These are phyloP conservation scores for Geotrichum klebahnii DNA, from an alignment of 1,139 yeast species.

Conservation along the genomic window DNA sequence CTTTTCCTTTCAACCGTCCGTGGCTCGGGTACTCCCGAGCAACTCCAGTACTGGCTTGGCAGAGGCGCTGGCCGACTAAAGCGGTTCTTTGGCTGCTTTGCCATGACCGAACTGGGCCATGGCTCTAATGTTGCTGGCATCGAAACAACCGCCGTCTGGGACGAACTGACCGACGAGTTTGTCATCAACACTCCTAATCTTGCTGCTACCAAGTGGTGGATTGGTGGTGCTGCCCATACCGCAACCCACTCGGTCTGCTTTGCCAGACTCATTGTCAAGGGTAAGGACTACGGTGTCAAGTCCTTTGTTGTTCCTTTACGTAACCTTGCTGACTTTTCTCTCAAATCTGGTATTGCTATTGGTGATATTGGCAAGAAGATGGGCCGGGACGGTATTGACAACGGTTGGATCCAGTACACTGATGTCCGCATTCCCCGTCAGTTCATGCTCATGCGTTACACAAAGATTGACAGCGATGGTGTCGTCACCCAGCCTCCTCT, in stretches of 20 bases:
- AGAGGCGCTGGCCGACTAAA: slow-evolving; percentile 61
- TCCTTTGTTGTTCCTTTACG: slow-evolving; percentile 87
- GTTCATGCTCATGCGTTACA: slow-evolving; percentile 73
- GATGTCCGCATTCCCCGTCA: slow-evolving; percentile 75
- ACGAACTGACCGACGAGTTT: slow-evolving; percentile 59
- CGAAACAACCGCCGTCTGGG: slow-evolving; percentile 81
- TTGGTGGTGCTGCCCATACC: slow-evolving; percentile 95
- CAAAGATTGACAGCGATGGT: slow-evolving; percentile 65
- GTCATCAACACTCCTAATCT: slow-evolving; percentile 77
- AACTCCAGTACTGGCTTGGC: slow-evolving; percentile 62
- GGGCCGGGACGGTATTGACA: slow-evolving; percentile 75
- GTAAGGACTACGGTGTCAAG: slow-evolving; percentile 82
- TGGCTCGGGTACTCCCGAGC: slow-evolving; percentile 64
- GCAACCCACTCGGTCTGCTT: slow-evolving; percentile 76
- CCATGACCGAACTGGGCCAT: slow-evolving; percentile 90
- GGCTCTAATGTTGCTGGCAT: slow-evolving; percentile 88
- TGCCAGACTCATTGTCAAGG: slow-evolving; percentile 74
- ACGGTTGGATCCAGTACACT: slow-evolving; percentile 89
- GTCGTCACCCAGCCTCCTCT: slow-evolving; percentile 61
- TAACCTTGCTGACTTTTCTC: slow-evolving; percentile 57
- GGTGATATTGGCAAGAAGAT: slow-evolving; percentile 91
- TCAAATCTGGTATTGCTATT: slow-evolving; percentile 71
- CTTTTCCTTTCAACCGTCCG: slow-evolving; percentile 61
- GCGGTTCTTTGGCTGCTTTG: slow-evolving; percentile 80
- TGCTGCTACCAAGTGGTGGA: slow-evolving; percentile 96